These are phyloP conservation scores for Phyllosticta ampelicida DNA, from an alignment of 2,329 filamentous ascomycete species.

Conservation along the genomic window DNA sequence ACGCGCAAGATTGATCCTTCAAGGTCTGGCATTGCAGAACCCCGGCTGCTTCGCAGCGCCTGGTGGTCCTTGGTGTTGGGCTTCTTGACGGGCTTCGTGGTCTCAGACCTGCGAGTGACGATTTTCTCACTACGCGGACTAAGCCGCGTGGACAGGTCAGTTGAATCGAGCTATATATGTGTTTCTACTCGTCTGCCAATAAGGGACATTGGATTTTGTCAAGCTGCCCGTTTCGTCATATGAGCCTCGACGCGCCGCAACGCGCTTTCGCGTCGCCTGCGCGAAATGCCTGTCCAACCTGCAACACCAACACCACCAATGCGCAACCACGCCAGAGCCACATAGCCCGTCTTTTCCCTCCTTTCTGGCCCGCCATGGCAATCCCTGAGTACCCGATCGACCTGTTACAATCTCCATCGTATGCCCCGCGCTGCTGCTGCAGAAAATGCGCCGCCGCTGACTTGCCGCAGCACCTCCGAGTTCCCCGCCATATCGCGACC, in stretches of 20 bases:
- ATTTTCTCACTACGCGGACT: constrained; percentile 2
- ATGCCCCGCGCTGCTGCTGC: not conserved
- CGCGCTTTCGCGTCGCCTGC: not conserved
- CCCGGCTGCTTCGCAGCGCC: constrained; percentile 1
- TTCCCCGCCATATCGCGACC: constrained; percentile 5
- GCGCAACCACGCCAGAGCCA: not conserved
- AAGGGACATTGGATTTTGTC: not conserved
- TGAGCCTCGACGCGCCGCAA: not conserved
- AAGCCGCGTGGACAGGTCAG: not conserved
- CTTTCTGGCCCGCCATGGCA: not conserved
- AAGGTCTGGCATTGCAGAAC: not conserved
- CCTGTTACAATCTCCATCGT: not conserved
- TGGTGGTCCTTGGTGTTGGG: not conserved
- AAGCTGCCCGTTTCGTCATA: not conserved
- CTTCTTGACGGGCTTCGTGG: not conserved
- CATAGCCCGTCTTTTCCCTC: not conserved
- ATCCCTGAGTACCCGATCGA: not conserved
- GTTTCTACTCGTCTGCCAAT: not conserved
- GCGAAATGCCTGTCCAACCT: not conserved
- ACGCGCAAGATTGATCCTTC: constrained; percentile 8
- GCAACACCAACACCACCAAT: not conserved
- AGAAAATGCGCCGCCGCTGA: not conserved
- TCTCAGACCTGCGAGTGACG: constrained; percentile 8
- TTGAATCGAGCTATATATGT: not conserved
- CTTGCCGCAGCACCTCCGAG: constrained; percentile 1